Conservation (phyloP, 2,329 filamentous ascomycete genomes). For the Aureobasidium subglaciale region DNA sequence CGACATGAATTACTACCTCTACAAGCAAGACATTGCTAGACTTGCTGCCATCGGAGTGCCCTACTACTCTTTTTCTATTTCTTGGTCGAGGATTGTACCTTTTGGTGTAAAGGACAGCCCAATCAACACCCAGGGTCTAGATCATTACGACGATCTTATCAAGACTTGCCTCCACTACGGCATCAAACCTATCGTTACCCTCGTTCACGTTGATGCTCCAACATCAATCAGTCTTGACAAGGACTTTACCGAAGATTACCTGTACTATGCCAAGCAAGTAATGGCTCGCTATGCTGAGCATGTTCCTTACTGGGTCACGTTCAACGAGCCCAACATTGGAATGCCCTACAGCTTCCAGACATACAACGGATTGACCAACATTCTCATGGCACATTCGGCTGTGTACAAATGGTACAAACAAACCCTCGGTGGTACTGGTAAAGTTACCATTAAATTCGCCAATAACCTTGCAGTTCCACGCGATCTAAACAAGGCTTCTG, state of each 20-base stretch:
- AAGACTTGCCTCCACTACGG: slow-evolving; percentile 36
- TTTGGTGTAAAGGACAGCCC: slow-evolving; percentile 36
- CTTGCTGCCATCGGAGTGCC: slow-evolving; percentile 27
- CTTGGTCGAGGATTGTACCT: slow-evolving; percentile 42
- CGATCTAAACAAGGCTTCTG: slow-evolving; percentile 32
- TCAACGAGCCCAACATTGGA: slow-evolving; percentile 30
- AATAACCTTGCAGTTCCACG: slow-evolving; percentile 32
- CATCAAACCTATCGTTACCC: slow-evolving; percentile 39
- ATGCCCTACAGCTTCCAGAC: background rate
- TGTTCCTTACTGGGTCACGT: slow-evolving; percentile 34
- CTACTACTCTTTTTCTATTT: slow-evolving; percentile 35
- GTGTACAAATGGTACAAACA: slow-evolving; percentile 45
- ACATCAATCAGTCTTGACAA: slow-evolving; percentile 25
- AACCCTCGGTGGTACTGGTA: slow-evolving; percentile 44
- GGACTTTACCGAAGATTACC: slow-evolving; percentile 28
- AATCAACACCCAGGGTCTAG: slow-evolving; percentile 37
- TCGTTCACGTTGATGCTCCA: slow-evolving; percentile 37
- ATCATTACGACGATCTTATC: slow-evolving; percentile 43
- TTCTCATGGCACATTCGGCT: slow-evolving; percentile 20
- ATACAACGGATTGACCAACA: slow-evolving; percentile 7
- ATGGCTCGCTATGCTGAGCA: slow-evolving; percentile 31
- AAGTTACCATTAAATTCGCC: slow-evolving; percentile 45
- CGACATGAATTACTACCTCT: slow-evolving; percentile 44
- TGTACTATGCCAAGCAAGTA: slow-evolving; percentile 30
- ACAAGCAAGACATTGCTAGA: slow-evolving; percentile 40